A percentile compares a stretch with the other conserved stretches of the same genome.
phyloP scores from a whole-genome alignment of 176 grass and related monocot genomes.

The Aegilops speltoides region DNA sequence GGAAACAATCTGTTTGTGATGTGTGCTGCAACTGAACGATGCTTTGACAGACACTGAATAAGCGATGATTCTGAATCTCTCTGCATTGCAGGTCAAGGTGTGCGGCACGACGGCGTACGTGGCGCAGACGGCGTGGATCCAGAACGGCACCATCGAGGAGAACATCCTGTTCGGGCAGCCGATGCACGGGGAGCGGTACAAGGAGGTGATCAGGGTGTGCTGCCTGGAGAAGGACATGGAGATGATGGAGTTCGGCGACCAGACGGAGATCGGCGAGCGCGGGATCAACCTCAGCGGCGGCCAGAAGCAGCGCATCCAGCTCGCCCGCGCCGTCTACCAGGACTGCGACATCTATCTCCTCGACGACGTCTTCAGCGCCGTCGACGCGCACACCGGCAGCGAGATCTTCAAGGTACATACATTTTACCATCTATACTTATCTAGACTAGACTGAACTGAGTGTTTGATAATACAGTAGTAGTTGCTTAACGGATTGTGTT shows the following conservation, averaged over 20 bases:
- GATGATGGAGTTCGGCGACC: slow-evolving; percentile 99
- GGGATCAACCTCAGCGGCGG: slow-evolving; percentile 98
- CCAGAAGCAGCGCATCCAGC: slow-evolving; percentile 96
- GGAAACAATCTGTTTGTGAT: too few relatives aligned
- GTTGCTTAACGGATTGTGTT: neutral
- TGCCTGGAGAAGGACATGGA: slow-evolving; percentile 94
- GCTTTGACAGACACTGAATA: neutral
- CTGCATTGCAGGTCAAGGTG: slow-evolving; percentile 82
- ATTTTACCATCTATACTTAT: neutral
- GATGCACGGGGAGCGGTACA: slow-evolving; percentile 73
- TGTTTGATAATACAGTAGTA: neutral
- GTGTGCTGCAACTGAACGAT: neutral
- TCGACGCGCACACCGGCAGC: slow-evolving; percentile 83
- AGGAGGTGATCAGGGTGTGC: slow-evolving; percentile 77
- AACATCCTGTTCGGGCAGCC: slow-evolving; percentile 90
- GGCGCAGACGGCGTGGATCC: slow-evolving; percentile 92
- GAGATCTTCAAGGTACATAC: slow-evolving; percentile 80
- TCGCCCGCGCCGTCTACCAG: slow-evolving; percentile 92
- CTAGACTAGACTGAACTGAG: neutral
- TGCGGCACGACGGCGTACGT: slow-evolving; percentile 87
- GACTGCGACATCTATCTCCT: slow-evolving; percentile 90
- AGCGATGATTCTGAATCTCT: neutral
- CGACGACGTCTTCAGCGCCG: slow-evolving; percentile 94
- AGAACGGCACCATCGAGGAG: slow-evolving; percentile 93
- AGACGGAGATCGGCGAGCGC: slow-evolving; percentile 97